Conservation (phyloP, 2,329 filamentous ascomycete genomes). For the Xylariaceae sp. region DNA sequence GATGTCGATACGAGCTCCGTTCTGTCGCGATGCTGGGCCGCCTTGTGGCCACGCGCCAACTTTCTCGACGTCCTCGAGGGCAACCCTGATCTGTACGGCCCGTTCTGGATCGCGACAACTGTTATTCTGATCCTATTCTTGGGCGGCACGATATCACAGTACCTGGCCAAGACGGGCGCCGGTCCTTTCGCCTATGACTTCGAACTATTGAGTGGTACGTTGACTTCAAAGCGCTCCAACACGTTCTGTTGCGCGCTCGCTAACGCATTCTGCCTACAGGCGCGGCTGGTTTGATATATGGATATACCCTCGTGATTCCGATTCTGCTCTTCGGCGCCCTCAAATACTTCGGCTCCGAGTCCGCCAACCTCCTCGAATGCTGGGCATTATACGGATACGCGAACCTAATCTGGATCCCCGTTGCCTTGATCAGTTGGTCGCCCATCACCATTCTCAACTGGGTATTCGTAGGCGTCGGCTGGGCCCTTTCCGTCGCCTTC, state of each 20-base stretch:
- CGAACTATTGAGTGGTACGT: constrained; percentile 70
- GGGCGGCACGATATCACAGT: constrained; percentile 91
- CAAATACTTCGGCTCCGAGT: constrained; percentile 93
- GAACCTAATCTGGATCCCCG: constrained; percentile 95
- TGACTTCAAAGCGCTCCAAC: background rate
- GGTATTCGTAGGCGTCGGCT: constrained; percentile 84
- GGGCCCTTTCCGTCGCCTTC: constrained; percentile 78
- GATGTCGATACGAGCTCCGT: constrained; percentile 95
- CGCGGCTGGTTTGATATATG: constrained; percentile 89
- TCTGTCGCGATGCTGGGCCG: constrained; percentile 77
- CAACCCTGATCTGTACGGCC: constrained; percentile 93
- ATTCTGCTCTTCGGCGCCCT: constrained; percentile 81
- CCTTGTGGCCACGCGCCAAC: constrained; percentile 87
- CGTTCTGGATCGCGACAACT: constrained; percentile 98
- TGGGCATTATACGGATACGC: constrained; percentile 94
- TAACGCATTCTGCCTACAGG: constrained; percentile 40
- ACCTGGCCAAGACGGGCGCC: constrained; percentile 65
- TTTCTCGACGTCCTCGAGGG: constrained; percentile 97
- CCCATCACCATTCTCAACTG: constrained; percentile 85
- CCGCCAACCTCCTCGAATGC: constrained; percentile 89
- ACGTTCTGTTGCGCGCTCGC: constrained; percentile 3
- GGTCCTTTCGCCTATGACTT: constrained; percentile 90
- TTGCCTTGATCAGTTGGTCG: constrained; percentile 88
- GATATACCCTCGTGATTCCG: constrained; percentile 86
- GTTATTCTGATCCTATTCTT: constrained; percentile 94